Evolutionary conservation across 1,284 basidiomycete genomes (phyloP), one percentile per base, ranked within the genome.

Genomic region (Cutaneotrichosporon cyanovorans): DNA sequence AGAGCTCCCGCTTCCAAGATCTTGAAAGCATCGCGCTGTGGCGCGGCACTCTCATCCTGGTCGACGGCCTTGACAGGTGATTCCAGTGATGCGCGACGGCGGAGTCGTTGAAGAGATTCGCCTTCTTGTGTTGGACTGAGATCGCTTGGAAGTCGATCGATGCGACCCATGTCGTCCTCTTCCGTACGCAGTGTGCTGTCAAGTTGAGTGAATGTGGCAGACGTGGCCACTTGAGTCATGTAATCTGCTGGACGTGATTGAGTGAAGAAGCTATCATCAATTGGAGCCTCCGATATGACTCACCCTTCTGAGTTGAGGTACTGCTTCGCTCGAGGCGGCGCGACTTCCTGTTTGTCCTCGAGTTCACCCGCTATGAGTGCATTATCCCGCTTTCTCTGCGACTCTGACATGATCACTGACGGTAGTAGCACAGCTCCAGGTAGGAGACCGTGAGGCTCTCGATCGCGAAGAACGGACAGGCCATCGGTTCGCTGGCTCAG

Each of bases 301-400:
- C 35, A 67, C 66, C 67, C 67, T 46, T 59, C 48, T 6, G 60
- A 57, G 34, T 69, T 69, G 16, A 69, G 52, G 37, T 67, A 69
- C 45, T 59, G 45, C 40, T 56, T 59, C n/a, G n/a, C n/a, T n/a
- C n/a, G n/a, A n/a, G n/a, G n/a, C n/a, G n/a, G n/a, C n/a, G n/a
- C n/a, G n/a, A n/a, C n/a, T n/a, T n/a, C 32, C 32, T 14, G 32
- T 10, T 15, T 8, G 14, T 52, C 36, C 32, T 66, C 67, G 2
- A 53, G 16, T 37, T 65, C 65, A 5, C 40, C 66, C 3, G 61
- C 63, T 20, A 69, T 58, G 10, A 69, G 48, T 5, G 59, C 61
- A 37, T 67, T 62, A 44, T 69, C 67, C 14, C 66, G 51, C n/a
- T 58, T 46, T 6, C 53, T 53, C 44, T 69, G 67, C 6, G 63